Conservation (phyloP, 768 basidiomycete genomes). For the Podaxis sp. region DNA sequence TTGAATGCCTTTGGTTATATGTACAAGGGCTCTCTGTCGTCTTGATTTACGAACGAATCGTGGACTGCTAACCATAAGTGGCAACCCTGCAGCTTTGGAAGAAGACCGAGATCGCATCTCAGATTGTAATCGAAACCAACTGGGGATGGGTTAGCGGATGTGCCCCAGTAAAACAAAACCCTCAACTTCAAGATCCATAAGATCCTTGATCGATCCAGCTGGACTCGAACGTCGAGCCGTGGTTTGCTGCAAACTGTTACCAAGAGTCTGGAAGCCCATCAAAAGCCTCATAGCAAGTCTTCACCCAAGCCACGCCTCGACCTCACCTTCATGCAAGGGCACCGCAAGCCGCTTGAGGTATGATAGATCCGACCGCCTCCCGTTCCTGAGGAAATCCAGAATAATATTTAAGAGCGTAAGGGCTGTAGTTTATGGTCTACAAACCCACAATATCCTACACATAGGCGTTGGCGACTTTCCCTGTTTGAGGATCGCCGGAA, state of each 20-base stretch:
- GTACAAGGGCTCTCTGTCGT: neutral
- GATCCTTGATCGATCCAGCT: neutral
- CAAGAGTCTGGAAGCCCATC: neutral
- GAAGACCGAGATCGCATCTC: neutral
- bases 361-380: conserved; percentile 10
- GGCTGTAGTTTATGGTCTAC: neutral
- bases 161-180: neutral
- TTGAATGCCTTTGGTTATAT: neutral
- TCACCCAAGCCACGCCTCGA: conserved; percentile 5
- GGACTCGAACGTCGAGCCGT: neutral
- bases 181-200: no score
- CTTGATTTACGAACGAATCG: neutral
- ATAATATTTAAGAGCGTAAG: neutral
- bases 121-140: neutral
- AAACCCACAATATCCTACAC: neutral
- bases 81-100: neutral
- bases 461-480: neutral
- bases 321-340: neutral
- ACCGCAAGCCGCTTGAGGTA: neutral
- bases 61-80: neutral
- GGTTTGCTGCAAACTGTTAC: neutral
- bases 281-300: conserved; percentile 1
- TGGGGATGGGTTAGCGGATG: neutral
- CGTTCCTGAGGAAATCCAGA: neutral
- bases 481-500: neutral